These are phyloP conservation scores for Boletus sensibilis DNA, from an alignment of 768 basidiomycete species.

Conservation along the genomic window DNA sequence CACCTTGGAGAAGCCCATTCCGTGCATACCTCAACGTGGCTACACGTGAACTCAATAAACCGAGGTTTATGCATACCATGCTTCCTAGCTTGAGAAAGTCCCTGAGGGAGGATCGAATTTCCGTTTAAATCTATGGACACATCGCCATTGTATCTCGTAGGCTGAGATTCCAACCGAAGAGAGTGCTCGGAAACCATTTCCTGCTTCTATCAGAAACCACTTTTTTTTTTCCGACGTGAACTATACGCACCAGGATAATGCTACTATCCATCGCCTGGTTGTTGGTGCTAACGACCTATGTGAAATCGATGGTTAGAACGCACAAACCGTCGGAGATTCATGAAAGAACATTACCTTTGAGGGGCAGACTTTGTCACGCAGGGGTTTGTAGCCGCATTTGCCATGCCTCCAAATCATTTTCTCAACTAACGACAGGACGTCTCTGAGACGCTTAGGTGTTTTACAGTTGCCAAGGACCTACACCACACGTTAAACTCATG, in stretches of 20 bases:
- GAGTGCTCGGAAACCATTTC: slow-evolving; percentile 76
- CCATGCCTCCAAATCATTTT: slow-evolving; percentile 64
- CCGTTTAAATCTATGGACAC: slow-evolving; percentile 55
- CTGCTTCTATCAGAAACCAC: slow-evolving; percentile 36
- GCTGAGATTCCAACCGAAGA: slow-evolving; percentile 55
- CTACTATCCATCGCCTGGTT: slow-evolving; percentile 53
- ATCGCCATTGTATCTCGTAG: slow-evolving; percentile 34
- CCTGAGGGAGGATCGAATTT: slow-evolving; percentile 44
- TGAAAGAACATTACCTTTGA: slow-evolving; percentile 56
- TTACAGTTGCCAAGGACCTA: slow-evolving; percentile 49
- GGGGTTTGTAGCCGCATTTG: slow-evolving; percentile 66
- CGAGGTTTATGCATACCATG: slow-evolving; percentile 59
- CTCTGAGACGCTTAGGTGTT: slow-evolving; percentile 73
- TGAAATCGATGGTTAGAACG: neutral
- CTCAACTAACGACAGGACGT: slow-evolving; percentile 51
- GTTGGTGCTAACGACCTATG: slow-evolving; percentile 40
- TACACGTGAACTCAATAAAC: slow-evolving; percentile 77
- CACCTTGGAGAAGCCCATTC: neutral
- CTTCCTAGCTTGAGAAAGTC: slow-evolving; percentile 46
- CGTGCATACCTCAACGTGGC: slow-evolving; percentile 53
- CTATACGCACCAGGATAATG: slow-evolving; percentile 55
- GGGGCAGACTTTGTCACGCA: slow-evolving; percentile 67
- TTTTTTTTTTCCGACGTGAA: neutral
- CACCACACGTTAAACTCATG: neutral
- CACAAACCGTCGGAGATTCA: neutral